phyloP scores from a whole-genome alignment of 768 basidiomycete species.

The Tricholoma furcatifolium region DNA sequence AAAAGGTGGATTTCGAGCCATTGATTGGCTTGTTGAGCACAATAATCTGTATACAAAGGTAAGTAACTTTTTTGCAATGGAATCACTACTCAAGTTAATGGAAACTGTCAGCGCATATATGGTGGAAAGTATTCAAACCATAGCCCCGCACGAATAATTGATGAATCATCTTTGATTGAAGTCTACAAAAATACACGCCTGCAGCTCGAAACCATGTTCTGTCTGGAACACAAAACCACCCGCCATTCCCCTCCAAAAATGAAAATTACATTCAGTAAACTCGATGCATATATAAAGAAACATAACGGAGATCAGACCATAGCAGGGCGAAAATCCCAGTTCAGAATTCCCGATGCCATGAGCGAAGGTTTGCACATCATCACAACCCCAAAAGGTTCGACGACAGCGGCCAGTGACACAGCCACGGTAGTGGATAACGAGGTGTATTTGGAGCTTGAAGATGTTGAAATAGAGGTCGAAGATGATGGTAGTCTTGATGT shows the following conservation, averaged over 20 bases:
- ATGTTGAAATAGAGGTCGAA: not conserved
- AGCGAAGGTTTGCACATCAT: not conserved
- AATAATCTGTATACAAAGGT: conserved; percentile 46
- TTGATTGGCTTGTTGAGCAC: conserved; percentile 41
- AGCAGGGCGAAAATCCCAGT: not conserved
- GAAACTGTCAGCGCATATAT: conserved; percentile 27
- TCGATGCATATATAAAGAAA: conserved; percentile 15
- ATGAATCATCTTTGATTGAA: conserved; percentile 33
- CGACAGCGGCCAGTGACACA: not conserved
- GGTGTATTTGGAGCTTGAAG: not conserved
- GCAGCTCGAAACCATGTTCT: conserved; percentile 25
- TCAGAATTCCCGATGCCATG: conserved; percentile 1
- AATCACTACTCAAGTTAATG: not conserved
- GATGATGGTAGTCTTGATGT: conserved; percentile 3
- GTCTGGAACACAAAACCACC: conserved; percentile 22
- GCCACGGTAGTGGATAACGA: not conserved
- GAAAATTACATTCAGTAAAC: conserved; percentile 19
- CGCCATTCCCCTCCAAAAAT: conserved; percentile 27
- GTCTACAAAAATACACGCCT: conserved; percentile 26
- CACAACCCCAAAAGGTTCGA: not conserved
- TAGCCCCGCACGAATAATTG: conserved; percentile 27
- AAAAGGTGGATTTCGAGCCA: conserved; percentile 23
- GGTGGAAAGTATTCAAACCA: conserved; percentile 33
- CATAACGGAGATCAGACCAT: conserved; percentile 10
- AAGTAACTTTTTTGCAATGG: not conserved